A percentile compares a stretch with the other conserved stretches of the same genome.
Evolutionary conservation across 129 eudicot genomes (phyloP).

Genomic region (Tanacetum coccineum): DNA sequence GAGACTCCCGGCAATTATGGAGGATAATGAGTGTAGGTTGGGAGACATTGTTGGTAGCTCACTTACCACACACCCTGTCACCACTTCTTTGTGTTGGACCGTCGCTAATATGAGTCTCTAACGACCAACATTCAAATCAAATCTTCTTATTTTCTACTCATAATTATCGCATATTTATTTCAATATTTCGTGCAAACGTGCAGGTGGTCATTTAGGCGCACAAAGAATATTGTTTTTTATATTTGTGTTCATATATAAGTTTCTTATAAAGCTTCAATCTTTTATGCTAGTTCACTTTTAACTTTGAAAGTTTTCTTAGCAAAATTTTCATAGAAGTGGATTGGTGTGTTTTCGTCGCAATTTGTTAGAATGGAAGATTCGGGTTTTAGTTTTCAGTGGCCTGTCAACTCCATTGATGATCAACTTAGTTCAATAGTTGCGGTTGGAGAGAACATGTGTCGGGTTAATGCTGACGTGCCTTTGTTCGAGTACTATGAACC

Average conservation of each 20-base stretch:
- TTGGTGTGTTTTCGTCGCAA: constrained; percentile 20
- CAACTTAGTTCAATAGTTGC: constrained; percentile 35
- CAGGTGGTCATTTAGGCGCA: neutral
- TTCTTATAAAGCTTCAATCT: too few relatives aligned
- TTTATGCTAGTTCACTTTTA: too few relatives aligned
- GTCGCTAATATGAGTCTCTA: neutral
- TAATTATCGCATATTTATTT: neutral
- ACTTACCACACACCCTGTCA: neutral
- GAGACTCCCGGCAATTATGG: neutral
- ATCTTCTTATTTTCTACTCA: too few relatives aligned
- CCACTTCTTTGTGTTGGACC: neutral
- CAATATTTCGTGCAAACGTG: constrained; percentile 2
- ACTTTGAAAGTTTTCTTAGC: too few relatives aligned
- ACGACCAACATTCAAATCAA: neutral
- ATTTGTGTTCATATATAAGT: too few relatives aligned
- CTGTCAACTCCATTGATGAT: constrained; percentile 42
- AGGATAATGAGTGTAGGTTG: neutral
- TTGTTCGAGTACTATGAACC: constrained; percentile 15
- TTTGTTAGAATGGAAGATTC: constrained; percentile 61
- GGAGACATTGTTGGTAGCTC: constrained; percentile 1
- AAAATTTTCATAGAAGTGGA: neutral
- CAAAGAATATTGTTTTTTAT: too few relatives aligned
- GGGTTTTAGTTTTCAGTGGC: constrained; percentile 47
- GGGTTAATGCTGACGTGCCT: neutral
- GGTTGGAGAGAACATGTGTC: neutral